Evolutionary conservation across 805 yeast species (phyloP), one percentile per base, ranked within the genome.

Genomic region (Nakazawaea molendinolei): DNA sequence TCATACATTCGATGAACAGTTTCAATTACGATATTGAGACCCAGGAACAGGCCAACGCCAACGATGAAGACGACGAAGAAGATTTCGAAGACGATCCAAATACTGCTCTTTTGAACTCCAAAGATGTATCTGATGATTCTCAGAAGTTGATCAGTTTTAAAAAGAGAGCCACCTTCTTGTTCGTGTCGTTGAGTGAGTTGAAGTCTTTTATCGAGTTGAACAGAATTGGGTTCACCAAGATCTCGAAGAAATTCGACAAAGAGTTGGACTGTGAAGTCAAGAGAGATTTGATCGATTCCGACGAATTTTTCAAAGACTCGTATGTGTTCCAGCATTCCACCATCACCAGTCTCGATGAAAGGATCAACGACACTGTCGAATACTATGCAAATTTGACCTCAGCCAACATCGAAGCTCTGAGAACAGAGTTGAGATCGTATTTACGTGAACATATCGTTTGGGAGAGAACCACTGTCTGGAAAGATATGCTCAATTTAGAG

Each of bases 401-500:
- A 3, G 41, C 48, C 16, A 49, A 51, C 32, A 46, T 69, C 12
- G 72, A 65, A 20, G 48, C 59, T 8, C 75, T 77, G 23, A 69
- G 61, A 45, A 55, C 67, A 3, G 83, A 76, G 48, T 58, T 79
- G 43, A 73, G 75, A 38, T 67, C 78, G 2, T 75, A 69, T 43
- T 58, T 71, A 39, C 59, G 75, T 46, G 77, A 71, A 43, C 75
- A 69, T 43, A 71, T 71, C 32, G 74, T 71, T 3, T 71, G 74
- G 70, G 76, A 71, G 48, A 56, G 77, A 50, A 67, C 70, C 42
- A 70, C 76, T 0, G 71, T 71, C 10, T 71, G 76, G 76, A 63
- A 71, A 47, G 75, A 70, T 44, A 68, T 71, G 75, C 65, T 71
- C 38, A 75, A 74, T 1, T 52, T 69, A 45, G 68, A 63, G 32